Evolutionary conservation across 805 yeast genomes (phyloP), one percentile per base, ranked within the genome.

Genomic region (Starmerella apicola): DNA sequence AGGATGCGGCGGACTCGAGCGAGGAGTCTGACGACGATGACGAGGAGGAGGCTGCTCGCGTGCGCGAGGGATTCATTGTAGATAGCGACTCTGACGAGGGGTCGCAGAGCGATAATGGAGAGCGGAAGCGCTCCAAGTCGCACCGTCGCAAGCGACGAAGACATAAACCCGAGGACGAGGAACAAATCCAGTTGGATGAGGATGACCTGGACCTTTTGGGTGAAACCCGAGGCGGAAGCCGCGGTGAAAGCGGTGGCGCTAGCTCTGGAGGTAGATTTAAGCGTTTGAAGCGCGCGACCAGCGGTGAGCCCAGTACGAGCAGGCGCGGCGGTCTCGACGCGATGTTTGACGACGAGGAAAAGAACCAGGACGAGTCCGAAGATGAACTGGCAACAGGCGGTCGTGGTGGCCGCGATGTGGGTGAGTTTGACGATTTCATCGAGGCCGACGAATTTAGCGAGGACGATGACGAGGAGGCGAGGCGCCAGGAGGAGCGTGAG

Each of bases 391-490:
- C 27, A 20, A 39, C 39, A 13, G n/a, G 36, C 5, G 19, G 36
- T 18, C 45, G 48, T 19, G 51, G 49, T 37, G 46, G 57, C 41
- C 64, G 59, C 32, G 5, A 27, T 4, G 60, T 75, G 49, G 94
- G 85, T 56, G 97, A 91, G 60, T 76, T 88, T 52, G 98, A 85
- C 58, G 98, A 86, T 57, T 91, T 91, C 63, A 91, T 91, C 51
- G 98, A 88, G 61, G 96, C 88, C 45, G 98, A 91, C 60, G 96
- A 86, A 58, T 80, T 81, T 54, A 46, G 51, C 37, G 51, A 48
- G 17, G 82, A 93, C 7, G 96, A 84, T 51, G 94, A 44, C 20
- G 54, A 85, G 54, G 85, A 78, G 46, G 80, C 74, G 42, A 63
- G 72, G 17, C 65, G 69, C 38, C 72, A 66, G 44, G 75, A 69